phyloP scores from a whole-genome alignment of 768 basidiomycete species.

The Lactarius hatsudake region DNA sequence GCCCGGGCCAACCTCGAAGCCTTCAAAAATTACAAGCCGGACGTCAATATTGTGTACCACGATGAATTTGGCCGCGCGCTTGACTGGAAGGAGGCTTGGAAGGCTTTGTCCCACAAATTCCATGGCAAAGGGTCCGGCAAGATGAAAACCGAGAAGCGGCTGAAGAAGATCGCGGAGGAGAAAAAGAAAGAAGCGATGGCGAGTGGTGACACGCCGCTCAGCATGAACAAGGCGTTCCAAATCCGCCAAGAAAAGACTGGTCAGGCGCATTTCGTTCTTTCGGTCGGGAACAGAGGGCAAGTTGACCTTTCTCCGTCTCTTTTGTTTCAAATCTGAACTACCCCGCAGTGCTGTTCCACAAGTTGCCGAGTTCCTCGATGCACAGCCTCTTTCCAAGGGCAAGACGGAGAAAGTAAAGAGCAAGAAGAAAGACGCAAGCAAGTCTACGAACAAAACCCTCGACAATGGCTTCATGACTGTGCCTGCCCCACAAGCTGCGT shows the following conservation, averaged over 20 bases:
- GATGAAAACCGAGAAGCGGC: constrained; percentile 94
- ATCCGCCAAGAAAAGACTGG: constrained; percentile 91
- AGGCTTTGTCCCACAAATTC: constrained; percentile 95
- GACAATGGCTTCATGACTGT: constrained; percentile 70
- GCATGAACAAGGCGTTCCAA: constrained; percentile 94
- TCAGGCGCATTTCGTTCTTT: constrained; percentile 93
- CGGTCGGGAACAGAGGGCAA: constrained; percentile 89
- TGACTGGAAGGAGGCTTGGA: constrained; percentile 97
- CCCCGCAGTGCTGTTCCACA: constrained; percentile 77
- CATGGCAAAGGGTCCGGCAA: constrained; percentile 96
- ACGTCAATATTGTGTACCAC: constrained; percentile 93
- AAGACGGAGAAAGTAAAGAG: constrained; percentile 81
- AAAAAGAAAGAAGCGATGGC: constrained; percentile 91
- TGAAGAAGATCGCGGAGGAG: constrained; percentile 98
- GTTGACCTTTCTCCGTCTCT: constrained; percentile 31
- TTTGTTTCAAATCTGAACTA: constrained; percentile 20
- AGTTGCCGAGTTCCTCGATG: constrained; percentile 73
- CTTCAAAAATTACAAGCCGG: constrained; percentile 95
- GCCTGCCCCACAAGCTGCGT: constrained; percentile 50
- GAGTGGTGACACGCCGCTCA: constrained; percentile 92
- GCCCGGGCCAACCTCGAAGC: constrained; percentile 74
- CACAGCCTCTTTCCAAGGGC: constrained; percentile 76
- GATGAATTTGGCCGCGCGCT: constrained; percentile 90
- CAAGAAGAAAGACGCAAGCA: constrained; percentile 69
- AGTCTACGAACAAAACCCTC: constrained; percentile 46